Conservation (phyloP, 2,329 filamentous ascomycete species). For the Colletotrichum cordylinicola region DNA sequence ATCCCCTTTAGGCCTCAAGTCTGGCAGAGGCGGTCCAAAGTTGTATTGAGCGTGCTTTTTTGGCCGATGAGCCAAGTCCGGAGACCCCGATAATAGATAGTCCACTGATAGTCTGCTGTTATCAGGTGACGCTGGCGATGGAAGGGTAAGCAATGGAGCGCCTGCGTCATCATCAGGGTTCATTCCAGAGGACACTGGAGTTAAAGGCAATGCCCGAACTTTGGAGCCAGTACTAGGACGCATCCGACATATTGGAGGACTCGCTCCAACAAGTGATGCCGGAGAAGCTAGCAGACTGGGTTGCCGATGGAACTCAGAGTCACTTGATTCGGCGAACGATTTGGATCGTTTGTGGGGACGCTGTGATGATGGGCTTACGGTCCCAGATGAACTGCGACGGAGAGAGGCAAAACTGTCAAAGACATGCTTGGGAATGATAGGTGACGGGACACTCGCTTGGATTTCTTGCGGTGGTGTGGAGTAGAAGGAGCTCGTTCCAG, state of each 20-base stretch:
- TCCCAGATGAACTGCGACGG: neutral
- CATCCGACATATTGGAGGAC: conserved; percentile 14
- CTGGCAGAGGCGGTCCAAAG: conserved; percentile 27
- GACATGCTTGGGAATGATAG: neutral
- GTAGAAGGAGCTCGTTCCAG: neutral
- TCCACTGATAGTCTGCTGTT: conserved; percentile 64
- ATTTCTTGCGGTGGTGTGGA: neutral
- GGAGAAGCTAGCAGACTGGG: conserved; percentile 3
- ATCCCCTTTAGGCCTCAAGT: neutral
- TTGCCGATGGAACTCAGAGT: neutral
- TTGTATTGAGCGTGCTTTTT: conserved; percentile 25
- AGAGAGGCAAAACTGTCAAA: neutral
- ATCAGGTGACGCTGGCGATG: conserved; percentile 27
- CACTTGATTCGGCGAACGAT: conserved; percentile 5
- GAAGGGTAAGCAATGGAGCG: conserved; percentile 24
- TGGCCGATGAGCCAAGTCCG: conserved; percentile 33
- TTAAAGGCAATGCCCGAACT: conserved; percentile 41
- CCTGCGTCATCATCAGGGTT: conserved; percentile 41
- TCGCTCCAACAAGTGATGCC: neutral
- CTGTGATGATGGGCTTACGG: neutral
- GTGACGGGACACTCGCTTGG: neutral
- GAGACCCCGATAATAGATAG: conserved; percentile 64
- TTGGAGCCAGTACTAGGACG: conserved; percentile 30
- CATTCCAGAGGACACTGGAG: conserved; percentile 43
- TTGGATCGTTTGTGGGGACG: conserved; percentile 15